Evolutionary conservation across 257 asterid genomes (phyloP), one percentile per base, ranked within the genome.

Genomic region (Schizonepeta tenuifolia): DNA sequence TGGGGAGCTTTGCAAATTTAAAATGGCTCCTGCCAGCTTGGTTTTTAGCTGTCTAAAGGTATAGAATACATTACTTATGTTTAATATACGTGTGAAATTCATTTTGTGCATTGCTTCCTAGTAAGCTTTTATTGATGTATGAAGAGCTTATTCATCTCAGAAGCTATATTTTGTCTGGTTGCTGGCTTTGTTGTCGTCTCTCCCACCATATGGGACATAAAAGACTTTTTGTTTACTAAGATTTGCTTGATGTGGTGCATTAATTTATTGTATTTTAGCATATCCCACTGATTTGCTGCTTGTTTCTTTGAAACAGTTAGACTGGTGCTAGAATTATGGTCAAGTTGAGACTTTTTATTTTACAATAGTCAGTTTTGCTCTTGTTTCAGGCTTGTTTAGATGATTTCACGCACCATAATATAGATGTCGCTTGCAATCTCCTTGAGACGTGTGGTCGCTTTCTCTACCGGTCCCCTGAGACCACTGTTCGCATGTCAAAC

Each of bases 361-460:
- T 63, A 66, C 73, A 46, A 64, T 67, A 64, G 62, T 36, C 63
- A 24, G 56, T 62, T 64, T 24, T 77, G 67, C 33, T 69, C 77
- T 81, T 73, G 65, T 70, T 70, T 65, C 91, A 95, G 99, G 89
- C 95, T 75, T 95, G 99, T 78, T 86, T 95, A 75, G 99, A 95
- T 83, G 99, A 95, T 82, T 95, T 92, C 85, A 84, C 94, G 59
- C 98, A 95, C 82, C 99, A 95, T 84, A 95, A 90, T 70, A 85
- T 95, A 67, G 99, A 95, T 70, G 98, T 90, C 44, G 98, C 98
- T 60, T 95, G 98, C 90, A 95, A 95, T 87, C 99, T 95, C 73
- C 96, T 95, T 55, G 99, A 95, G 90, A 95, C 97, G 6, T 92
- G 99, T 80, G 99, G 99, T 58, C 99, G 97, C 75, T 95, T 86